These are phyloP conservation scores for Saccharum officinarum DNA, from an alignment of 176 grass and related monocot genomes.

Conservation along the genomic window DNA sequence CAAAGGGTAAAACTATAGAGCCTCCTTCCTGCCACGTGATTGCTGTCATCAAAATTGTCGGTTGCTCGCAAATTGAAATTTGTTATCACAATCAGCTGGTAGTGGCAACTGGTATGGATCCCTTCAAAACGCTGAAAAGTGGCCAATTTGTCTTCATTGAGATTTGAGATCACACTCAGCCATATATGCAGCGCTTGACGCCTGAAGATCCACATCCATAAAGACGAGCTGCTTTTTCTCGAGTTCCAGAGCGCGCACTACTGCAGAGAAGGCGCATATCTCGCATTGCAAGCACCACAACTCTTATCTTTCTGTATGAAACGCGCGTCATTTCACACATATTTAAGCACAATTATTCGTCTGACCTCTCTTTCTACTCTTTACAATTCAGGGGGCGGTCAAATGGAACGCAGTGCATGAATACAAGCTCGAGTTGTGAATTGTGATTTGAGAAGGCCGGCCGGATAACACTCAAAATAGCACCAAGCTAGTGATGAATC, in stretches of 20 bases:
- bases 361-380: background rate
- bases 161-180: background rate
- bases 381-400: background rate
- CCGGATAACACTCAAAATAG: background rate
- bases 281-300: background rate
- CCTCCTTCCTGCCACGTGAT: background rate
- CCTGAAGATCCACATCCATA: background rate
- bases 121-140: background rate
- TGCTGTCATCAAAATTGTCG: background rate
- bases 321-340: background rate
- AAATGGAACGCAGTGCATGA: background rate
- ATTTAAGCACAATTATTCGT: background rate
- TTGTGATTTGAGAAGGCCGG: background rate
- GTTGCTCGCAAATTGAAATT: background rate
- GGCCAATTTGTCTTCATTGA: conserved; percentile 6
- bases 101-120: conserved; percentile 17
- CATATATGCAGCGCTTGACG: background rate
- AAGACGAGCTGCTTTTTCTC: background rate
- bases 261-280: background rate
- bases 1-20: no score
- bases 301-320: background rate
- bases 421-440: background rate
- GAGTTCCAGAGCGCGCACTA: background rate
- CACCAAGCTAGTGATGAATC: background rate
- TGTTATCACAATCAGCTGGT: background rate